Evolutionary conservation across 2,329 filamentous ascomycete genomes (phyloP).

Genomic region (Arthroderma sp.): DNA sequence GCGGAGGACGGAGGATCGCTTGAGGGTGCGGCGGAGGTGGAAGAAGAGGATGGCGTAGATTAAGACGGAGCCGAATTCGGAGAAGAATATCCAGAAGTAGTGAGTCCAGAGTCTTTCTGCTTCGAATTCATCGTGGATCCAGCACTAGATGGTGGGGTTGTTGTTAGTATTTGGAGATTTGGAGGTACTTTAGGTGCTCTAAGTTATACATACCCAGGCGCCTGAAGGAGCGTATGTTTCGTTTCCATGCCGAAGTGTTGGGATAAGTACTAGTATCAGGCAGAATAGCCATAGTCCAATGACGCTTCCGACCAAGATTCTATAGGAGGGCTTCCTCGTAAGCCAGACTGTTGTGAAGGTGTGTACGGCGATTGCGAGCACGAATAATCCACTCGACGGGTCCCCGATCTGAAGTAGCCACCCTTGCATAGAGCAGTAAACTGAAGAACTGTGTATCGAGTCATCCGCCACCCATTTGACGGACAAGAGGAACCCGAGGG

Average conservation of each 20-base stretch:
- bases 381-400: slow-evolving; percentile 39
- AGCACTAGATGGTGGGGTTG: slow-evolving; percentile 30
- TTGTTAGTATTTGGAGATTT: background rate
- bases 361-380: slow-evolving; percentile 42
- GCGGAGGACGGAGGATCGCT: slow-evolving; percentile 24
- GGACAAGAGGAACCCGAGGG: slow-evolving; percentile 37
- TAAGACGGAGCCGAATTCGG: slow-evolving; percentile 38
- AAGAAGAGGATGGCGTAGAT: slow-evolving; percentile 39
- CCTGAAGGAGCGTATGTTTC: slow-evolving; percentile 37
- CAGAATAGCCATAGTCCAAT: slow-evolving; percentile 35
- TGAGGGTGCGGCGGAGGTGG: slow-evolving; percentile 34
- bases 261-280: slow-evolving; percentile 34
- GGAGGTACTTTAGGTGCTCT: background rate
- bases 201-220: slow-evolving; percentile 40
- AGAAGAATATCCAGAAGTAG: slow-evolving; percentile 42
- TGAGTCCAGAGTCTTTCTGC: slow-evolving; percentile 37
- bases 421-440: slow-evolving; percentile 38
- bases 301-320: slow-evolving; percentile 32
- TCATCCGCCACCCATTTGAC: slow-evolving; percentile 34
- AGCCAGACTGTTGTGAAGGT: slow-evolving; percentile 39
- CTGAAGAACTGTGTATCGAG: slow-evolving; percentile 32
- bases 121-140: slow-evolving; percentile 34
- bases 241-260: slow-evolving; percentile 29
- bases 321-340: slow-evolving; percentile 34
- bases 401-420: slow-evolving; percentile 42